Evolutionary conservation across 106 monocot genomes (phyloP), one percentile per base, ranked within the genome.

Genomic region (Gastrodia elata): DNA sequence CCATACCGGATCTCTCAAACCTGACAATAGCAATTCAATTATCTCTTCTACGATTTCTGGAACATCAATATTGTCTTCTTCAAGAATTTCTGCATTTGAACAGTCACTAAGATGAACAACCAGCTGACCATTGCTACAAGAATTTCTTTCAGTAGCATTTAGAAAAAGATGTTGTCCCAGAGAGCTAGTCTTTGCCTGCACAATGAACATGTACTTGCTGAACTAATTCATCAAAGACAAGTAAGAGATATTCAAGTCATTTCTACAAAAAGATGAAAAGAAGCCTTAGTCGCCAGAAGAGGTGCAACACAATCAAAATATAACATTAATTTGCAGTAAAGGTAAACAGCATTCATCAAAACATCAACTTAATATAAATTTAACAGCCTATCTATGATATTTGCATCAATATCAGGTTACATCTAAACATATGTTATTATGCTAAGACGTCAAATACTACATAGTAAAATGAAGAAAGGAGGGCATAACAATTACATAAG

Each of bases 31-130:
- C 35, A 88, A 75, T 72, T 98, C 97, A 58, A 98, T 83, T 48
- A 98, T 91, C 70, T 93, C 97, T 75, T 98, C 97, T 43, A 91
- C 85, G 28, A 85, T 80, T 80, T 98, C 97, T 80, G 97, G 97
- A 61, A 93, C 82, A 44, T 98, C 91, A 72, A 85, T 82, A 72
- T 83, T 86, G 38, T 91, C 91, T 67, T 87, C 88, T 71, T 85
- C 87, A 77, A 58, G 65, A 39, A 42, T 72, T 74, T 34, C 58
- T 70, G 70, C 39, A 79, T 30, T 33, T 40, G 15, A 58, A 26
- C 57, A 40, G 81, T 44, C 58, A 48, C 41, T 73, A 35, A 30
- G 37, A 26, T 33, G 18, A 57, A 76, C 37, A 43, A 38, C 40
- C 41, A 68, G 46, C 75, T 74, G 34, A 39, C 2, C 72, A 73